A percentile compares a stretch with the other conserved stretches of the same genome.
Conservation (phyloP, 164 flowering plant species). For the Brasenia schreberi region DNA sequence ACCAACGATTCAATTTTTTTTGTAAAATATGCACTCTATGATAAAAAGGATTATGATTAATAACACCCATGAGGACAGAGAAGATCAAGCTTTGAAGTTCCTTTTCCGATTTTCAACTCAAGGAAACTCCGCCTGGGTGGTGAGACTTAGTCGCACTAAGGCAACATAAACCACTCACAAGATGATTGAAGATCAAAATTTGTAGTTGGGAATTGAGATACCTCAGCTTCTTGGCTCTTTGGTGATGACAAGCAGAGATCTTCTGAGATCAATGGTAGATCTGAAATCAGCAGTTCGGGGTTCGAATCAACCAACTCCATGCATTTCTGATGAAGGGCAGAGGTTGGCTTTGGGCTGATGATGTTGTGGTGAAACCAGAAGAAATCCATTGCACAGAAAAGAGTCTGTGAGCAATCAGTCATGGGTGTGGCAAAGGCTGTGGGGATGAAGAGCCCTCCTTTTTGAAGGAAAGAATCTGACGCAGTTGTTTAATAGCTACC, state of each 20-base stretch:
- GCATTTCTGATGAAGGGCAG: not conserved
- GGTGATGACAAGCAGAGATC: not conserved
- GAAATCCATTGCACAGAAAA: conserved; percentile 33
- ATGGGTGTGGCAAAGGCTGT: not conserved
- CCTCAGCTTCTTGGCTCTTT: not conserved
- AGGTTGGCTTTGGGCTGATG: conserved; percentile 17
- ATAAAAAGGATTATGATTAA: not conserved
- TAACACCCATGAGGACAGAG: not conserved
- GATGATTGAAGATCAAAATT: no score
- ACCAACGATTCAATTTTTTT: not conserved
- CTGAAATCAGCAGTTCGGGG: not conserved
- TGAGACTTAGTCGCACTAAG: no score
- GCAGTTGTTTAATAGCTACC: not conserved
- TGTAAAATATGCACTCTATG: not conserved
- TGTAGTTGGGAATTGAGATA: not conserved
- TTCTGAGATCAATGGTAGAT: not conserved
- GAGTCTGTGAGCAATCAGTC: conserved; percentile 4
- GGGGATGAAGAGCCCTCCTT: not conserved
- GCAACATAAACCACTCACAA: no score
- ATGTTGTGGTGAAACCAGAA: conserved; percentile 48
- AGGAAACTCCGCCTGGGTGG: no score
- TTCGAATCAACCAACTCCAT: not conserved
- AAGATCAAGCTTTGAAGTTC: not conserved
- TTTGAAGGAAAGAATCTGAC: not conserved
- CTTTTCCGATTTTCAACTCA: no score